Conservation (phyloP, 75 land plant species). For the Pinus taeda region DNA sequence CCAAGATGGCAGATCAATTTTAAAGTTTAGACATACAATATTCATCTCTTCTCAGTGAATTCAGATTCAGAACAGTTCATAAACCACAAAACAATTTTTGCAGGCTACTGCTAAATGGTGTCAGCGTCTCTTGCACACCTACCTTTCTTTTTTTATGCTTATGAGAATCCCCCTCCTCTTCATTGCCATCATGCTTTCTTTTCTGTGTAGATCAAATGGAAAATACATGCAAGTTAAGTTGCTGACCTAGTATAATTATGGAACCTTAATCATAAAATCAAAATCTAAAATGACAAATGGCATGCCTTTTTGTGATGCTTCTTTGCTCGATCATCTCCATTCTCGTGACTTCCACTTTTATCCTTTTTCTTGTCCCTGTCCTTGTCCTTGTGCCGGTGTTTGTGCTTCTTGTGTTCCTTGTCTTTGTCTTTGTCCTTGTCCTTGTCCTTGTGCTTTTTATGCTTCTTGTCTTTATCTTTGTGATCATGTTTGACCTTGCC, state of each 20-base stretch:
- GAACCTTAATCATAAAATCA: not conserved
- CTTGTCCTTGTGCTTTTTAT: constrained; percentile 59
- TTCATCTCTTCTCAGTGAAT: not conserved
- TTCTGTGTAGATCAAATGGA: constrained; percentile 41
- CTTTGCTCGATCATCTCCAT: constrained; percentile 59
- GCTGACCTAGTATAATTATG: not conserved
- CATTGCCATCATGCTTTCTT: constrained; percentile 87
- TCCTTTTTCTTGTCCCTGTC: constrained; percentile 82
- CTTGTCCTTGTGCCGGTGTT: constrained; percentile 73
- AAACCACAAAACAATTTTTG: not conserved
- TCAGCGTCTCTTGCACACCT: not conserved
- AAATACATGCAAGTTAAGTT: not conserved
- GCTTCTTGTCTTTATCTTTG: constrained; percentile 35
- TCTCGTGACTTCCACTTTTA: constrained; percentile 56
- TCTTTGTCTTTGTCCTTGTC: constrained; percentile 78
- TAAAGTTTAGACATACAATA: not conserved
- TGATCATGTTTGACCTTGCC: constrained; percentile 66
- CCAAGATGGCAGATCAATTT: not conserved
- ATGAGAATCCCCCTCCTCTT: constrained; percentile 74
- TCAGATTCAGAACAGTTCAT: not conserved
- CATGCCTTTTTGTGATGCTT: constrained; percentile 84
- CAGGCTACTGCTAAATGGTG: not conserved
- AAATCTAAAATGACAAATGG: not conserved
- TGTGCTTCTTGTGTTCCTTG: constrained; percentile 85
- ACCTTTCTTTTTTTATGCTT: constrained; percentile 72